These are phyloP conservation scores for Talaromyces sp. DNA, from an alignment of 2,329 filamentous ascomycete genomes.

Conservation along the genomic window DNA sequence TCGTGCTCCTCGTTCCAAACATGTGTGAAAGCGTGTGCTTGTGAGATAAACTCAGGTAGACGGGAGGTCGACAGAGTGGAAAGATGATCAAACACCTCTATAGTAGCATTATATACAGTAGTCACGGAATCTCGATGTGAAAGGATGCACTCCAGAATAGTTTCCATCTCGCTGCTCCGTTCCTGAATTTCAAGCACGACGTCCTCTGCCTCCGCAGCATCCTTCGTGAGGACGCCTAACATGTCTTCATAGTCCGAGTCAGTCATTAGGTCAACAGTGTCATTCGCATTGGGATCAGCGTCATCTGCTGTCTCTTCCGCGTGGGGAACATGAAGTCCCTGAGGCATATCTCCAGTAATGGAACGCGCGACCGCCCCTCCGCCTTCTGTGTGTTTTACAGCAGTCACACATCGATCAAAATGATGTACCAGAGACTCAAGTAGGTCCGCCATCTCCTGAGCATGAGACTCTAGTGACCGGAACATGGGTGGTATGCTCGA, in stretches of 20 bases:
- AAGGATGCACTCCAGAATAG: slow-evolving; percentile 61
- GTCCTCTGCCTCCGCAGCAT: slow-evolving; percentile 59
- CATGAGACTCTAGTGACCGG: slow-evolving; percentile 66
- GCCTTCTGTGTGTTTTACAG: slow-evolving; percentile 84
- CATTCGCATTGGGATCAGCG: slow-evolving; percentile 34
- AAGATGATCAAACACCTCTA: slow-evolving; percentile 63
- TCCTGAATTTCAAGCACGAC: slow-evolving; percentile 68
- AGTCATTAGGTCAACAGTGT: slow-evolving; percentile 66
- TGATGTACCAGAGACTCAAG: slow-evolving; percentile 79
- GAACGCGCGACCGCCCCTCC: slow-evolving; percentile 67
- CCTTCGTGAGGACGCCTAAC: slow-evolving; percentile 66
- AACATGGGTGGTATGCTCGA: slow-evolving; percentile 54
- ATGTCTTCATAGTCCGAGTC: slow-evolving; percentile 77
- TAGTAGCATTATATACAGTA: slow-evolving; percentile 56
- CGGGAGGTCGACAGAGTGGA: slow-evolving; percentile 62
- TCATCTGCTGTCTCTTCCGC: slow-evolving; percentile 33
- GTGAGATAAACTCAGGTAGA: slow-evolving; percentile 53
- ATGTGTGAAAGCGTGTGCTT: slow-evolving; percentile 46
- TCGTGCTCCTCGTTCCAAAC: slow-evolving; percentile 73
- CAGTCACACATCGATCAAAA: slow-evolving; percentile 90
- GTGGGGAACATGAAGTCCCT: slow-evolving; percentile 46
- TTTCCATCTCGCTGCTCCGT: slow-evolving; percentile 72
- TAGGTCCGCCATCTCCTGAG: slow-evolving; percentile 75
- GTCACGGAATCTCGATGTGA: slow-evolving; percentile 60
- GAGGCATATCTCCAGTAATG: slow-evolving; percentile 60